Evolutionary conservation across 83 land plant genomes (phyloP), one percentile per base, ranked within the genome.

Genomic region (Thuja plicata): DNA sequence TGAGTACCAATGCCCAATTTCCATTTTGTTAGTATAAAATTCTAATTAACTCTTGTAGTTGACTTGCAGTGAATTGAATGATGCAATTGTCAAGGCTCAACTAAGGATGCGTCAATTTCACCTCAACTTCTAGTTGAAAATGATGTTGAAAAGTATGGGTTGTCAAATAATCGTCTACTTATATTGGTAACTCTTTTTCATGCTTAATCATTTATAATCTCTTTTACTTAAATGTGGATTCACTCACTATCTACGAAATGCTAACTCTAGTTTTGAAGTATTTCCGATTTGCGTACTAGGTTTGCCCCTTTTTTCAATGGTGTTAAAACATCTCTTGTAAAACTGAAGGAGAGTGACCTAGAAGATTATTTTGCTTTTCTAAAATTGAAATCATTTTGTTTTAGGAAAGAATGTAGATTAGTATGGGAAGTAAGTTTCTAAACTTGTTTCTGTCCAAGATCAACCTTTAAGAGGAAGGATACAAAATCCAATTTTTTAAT

Each of bases 51-150:
- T 80, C 50, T 80, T 41, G 27, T 80, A 41, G 17, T 81, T 35
- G 62, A 80, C 8, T 86, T 89, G 32, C 93, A 93, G 94, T 92
- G 94, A 93, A 88, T 79, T 93, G 71, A 92, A 93, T 87, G 94
- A 93, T 86, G 89, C 94, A 3, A 90, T 93, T 35, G 80, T 90
- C 30, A 93, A 93, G 62, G 94, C 94, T 54, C 92, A 92, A 89
- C 86, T 92, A 87, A 91, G 94, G 66, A 93, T 89, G 57, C 77
- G 90, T 60, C 91, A 90, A 88, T 93, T 54, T 93, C 94, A 71
- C 94, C 93, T 41, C 88, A 57, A 48, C 89, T 93, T 77, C 94
- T 91, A 41, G 88, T 88, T 43, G 84, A 90, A 38, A 85, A 74
- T 17, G 93, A 93, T 85, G 88, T 87, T 45, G 88, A 84, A 85